These are phyloP conservation scores for Fusarium stilboides DNA, from an alignment of 2,329 filamentous ascomycete genomes.

Conservation along the genomic window DNA sequence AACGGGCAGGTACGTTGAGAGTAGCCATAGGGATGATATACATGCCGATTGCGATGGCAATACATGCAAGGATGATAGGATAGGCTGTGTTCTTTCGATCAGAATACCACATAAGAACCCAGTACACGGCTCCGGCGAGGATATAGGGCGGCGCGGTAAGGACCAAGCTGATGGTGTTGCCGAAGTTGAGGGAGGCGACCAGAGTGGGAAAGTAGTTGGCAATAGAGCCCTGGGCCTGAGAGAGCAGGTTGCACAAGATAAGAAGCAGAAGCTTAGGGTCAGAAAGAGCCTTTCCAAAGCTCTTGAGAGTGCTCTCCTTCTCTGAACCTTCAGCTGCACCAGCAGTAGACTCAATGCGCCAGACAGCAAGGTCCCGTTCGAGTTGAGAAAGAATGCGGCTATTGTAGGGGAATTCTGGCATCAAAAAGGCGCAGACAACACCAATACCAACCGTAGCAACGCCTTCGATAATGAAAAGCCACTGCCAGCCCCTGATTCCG, in stretches of 20 bases:
- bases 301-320: constrained; percentile 17
- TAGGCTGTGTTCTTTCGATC: constrained; percentile 57
- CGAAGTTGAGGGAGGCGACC: constrained; percentile 53
- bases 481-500: constrained; percentile 47
- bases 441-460: constrained; percentile 3
- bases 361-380: constrained; percentile 53
- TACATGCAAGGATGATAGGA: constrained; percentile 54
- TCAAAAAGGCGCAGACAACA: constrained; percentile 7
- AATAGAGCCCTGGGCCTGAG: constrained; percentile 55
- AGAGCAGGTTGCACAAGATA: constrained; percentile 57
- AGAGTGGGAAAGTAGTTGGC: constrained; percentile 52
- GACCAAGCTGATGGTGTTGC: constrained; percentile 58
- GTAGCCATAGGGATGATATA: constrained; percentile 58
- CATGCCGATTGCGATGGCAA: constrained; percentile 54
- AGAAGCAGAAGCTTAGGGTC: constrained; percentile 58
- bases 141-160: constrained; percentile 64
- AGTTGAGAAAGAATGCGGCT: constrained; percentile 51
- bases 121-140: constrained; percentile 56
- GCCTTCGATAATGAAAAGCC: constrained; percentile 27
- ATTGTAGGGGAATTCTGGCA: constrained; percentile 50
- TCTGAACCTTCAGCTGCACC: constrained; percentile 56
- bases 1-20: constrained; percentile 56
- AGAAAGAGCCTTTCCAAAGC: constrained; percentile 51
- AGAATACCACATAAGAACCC: constrained; percentile 54
- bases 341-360: constrained; percentile 55